phyloP scores from a whole-genome alignment of 2,329 filamentous ascomycete genomes.

The Colletotrichum tropicicola region DNA sequence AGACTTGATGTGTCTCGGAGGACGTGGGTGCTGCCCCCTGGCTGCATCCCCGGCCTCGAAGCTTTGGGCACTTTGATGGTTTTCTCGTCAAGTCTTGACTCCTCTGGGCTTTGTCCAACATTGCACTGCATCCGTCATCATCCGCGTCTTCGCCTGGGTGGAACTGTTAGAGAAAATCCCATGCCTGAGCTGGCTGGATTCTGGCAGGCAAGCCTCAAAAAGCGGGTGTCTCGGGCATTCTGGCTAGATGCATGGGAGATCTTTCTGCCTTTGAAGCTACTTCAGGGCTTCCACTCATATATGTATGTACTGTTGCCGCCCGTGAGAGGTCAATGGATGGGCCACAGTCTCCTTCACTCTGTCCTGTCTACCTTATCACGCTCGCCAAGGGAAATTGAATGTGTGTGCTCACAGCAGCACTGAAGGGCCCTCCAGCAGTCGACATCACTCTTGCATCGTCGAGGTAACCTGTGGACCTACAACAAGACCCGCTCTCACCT shows the following conservation, averaged over 20 bases:
- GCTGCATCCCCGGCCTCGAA: not conserved
- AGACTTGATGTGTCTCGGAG: no score
- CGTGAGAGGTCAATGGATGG: not conserved
- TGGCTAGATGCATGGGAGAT: slow-evolving; percentile 33
- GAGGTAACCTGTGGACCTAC: not conserved
- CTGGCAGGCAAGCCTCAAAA: slow-evolving; percentile 15
- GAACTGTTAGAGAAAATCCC: slow-evolving; percentile 44
- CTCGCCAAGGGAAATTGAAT: not conserved
- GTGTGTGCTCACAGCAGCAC: not conserved
- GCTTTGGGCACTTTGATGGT: not conserved
- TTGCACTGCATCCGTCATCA: slow-evolving; percentile 49
- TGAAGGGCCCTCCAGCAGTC: not conserved
- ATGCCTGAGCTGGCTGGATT: slow-evolving; percentile 22
- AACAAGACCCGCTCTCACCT: not conserved
- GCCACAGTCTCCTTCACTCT: not conserved
- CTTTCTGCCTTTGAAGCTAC: not conserved
- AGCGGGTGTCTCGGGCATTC: slow-evolving; percentile 25
- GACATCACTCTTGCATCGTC: not conserved
- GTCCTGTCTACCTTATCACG: not conserved
- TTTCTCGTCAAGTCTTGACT: not conserved
- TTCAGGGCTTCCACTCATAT: not conserved
- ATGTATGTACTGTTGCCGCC: slow-evolving; percentile 11
- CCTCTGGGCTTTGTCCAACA: slow-evolving; percentile 13
- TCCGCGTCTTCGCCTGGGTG: slow-evolving; percentile 39
- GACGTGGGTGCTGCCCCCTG: no score